phyloP scores from a whole-genome alignment of 2,329 filamentous ascomycete species.

The Fusarium keratoplasticum region DNA sequence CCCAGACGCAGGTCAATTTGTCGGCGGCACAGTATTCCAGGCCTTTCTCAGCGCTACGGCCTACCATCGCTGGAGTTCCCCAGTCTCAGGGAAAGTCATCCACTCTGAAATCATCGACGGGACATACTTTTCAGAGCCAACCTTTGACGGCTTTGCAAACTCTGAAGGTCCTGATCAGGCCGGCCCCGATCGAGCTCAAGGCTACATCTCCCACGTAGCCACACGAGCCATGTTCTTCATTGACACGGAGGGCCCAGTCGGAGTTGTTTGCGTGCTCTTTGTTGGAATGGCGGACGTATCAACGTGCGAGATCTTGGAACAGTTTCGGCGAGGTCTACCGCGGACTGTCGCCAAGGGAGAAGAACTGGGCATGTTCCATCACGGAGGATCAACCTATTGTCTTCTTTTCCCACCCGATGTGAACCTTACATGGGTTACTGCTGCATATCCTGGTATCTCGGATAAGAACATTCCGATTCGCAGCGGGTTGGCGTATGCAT shows the following conservation, averaged over 20 bases:
- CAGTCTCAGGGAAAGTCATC: constrained; percentile 62
- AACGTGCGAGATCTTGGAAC: constrained; percentile 66
- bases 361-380: constrained; percentile 79
- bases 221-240: constrained; percentile 76
- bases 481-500: constrained; percentile 28
- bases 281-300: constrained; percentile 80
- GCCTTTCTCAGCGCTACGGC: constrained; percentile 72
- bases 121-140: constrained; percentile 70
- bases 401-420: constrained; percentile 70
- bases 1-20: constrained; percentile 60
- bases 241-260: constrained; percentile 73
- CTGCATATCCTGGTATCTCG: constrained; percentile 18
- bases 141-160: constrained; percentile 6
- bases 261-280: constrained; percentile 74
- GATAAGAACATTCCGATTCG: constrained; percentile 33
- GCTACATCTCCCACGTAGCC: constrained; percentile 71
- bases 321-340: constrained; percentile 5
- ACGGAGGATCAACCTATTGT: constrained; percentile 74
- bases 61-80: constrained; percentile 77
- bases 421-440: constrained; percentile 47
- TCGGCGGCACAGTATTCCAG: constrained; percentile 73
- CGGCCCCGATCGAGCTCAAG: constrained; percentile 58
- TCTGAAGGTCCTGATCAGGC: constrained; percentile 31
- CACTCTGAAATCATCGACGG: constrained; percentile 62
- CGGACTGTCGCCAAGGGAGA: constrained; percentile 66